Base-by-base conservation (phyloP, 1,284 basidiomycete species). In the Rhodotorula sp. region DNA sequence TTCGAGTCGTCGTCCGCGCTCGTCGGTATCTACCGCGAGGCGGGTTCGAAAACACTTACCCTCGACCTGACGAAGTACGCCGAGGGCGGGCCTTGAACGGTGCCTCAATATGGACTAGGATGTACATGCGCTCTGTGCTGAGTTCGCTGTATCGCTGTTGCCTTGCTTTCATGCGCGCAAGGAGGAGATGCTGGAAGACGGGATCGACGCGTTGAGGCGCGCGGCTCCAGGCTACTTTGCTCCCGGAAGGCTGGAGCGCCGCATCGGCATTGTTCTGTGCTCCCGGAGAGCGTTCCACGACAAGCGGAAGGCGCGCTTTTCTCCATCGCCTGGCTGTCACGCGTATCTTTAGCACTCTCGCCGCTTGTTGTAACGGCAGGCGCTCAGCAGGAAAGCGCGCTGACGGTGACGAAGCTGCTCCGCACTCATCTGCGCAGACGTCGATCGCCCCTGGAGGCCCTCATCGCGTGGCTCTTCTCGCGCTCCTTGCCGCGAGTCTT, bases 21-120 rank as follows among this genome's bases (percentile, higher is more conserved):
- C 29, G 78, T 79, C 32, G 79, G 79, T 50, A 76, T 74, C 58
- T 79, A 68, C 74, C 73, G 74, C 27, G 67, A 78, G 21, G 75
- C 70, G 10, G 77, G 77, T 25, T 75, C 72, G 1, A 76, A 74
- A 59, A 77, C 69, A 34, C 68, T 80, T 27, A 80, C 78, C 5
- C 75, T 80, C 29, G 78, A 80, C 60, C 59, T 80, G 37, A 70
- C 67, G 27, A 64, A 58, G 39, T 72, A 64, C 36, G 62, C 53
- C 39, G 64, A 65, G 46, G 64, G 68, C 53, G 60, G 55, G 55
- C 61, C 48, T 3, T 63, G 57, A 58, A 21, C 37, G 22, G 13
- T 21, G 58, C 19, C 19, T 46, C 41, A 39, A n/a, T 4, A 41
- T 27, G 21, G 27, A 27, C 13, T 39, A 7, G 15, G 48, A 12